Conservation (phyloP, 148 eudicot genomes). For the Camellia granthamiana region DNA sequence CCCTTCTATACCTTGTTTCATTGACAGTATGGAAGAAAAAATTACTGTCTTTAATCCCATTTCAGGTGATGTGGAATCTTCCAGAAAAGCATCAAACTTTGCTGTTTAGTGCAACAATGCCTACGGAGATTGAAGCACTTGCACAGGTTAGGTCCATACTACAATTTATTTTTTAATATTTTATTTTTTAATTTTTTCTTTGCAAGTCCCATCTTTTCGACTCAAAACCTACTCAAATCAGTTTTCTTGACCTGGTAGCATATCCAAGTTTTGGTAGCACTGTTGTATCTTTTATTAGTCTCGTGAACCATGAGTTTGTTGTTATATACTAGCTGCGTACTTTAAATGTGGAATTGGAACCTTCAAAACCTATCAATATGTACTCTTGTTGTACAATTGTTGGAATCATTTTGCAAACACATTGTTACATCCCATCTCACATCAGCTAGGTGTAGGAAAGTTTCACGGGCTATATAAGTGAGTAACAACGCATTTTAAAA, state of each 20-base stretch:
- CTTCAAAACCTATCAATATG: not conserved
- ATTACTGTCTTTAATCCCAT: not conserved
- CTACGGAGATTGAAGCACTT: slow-evolving; percentile 54
- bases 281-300: not conserved
- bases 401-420: not conserved
- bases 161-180: not conserved
- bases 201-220: not conserved
- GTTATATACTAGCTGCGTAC: not conserved
- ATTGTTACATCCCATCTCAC: not conserved
- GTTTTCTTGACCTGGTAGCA: not conserved
- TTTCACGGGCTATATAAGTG: too few species aligned
- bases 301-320: not conserved
- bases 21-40: not conserved
- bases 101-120: slow-evolving; percentile 61
- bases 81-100: slow-evolving; percentile 50
- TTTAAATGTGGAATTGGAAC: not conserved
- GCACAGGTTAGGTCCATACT: slow-evolving; percentile 35
- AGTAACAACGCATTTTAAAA: too few species aligned
- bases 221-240: not conserved
- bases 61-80: slow-evolving; percentile 51
- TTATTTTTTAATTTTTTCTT: not conserved
- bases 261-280: too few species aligned
- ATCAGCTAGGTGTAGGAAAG: too few species aligned
- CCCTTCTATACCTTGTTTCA: not conserved
- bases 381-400: not conserved